These are phyloP conservation scores for Plasmopara halstedii DNA, from an alignment of 352 stramenopile species.

Conservation along the genomic window DNA sequence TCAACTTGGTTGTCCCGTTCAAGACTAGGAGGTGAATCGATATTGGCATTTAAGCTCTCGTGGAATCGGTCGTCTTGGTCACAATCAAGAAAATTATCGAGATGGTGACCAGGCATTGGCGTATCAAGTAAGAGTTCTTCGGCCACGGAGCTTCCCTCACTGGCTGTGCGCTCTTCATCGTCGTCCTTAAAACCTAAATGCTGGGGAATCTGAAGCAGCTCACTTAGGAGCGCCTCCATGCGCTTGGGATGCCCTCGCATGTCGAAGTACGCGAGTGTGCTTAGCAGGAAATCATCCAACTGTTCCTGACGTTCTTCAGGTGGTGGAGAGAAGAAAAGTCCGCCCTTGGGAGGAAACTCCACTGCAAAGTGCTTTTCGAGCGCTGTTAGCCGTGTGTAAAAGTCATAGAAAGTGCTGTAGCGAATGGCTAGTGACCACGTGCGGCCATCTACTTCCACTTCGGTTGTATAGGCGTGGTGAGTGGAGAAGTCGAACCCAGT, in stretches of 20 bases:
- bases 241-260: constrained; percentile 28
- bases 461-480: constrained; percentile 38
- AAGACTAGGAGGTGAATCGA: background rate
- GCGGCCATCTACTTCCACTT: constrained; percentile 33
- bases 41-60: constrained; percentile 1
- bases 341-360: constrained; percentile 54
- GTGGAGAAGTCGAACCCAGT: constrained; percentile 36
- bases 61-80: constrained; percentile 7
- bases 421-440: constrained; percentile 45
- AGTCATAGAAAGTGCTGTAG: constrained; percentile 57
- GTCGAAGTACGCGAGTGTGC: constrained; percentile 44
- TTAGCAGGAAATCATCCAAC: too few species aligned
- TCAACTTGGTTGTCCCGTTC: constrained; percentile 4
- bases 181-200: constrained; percentile 25
- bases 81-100: constrained; percentile 4
- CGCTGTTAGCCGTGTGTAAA: constrained; percentile 42
- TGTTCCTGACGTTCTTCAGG: constrained; percentile 46
- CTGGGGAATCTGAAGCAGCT: constrained; percentile 47
- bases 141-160: constrained; percentile 23
- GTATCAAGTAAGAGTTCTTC: constrained; percentile 23
- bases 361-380: constrained; percentile 47
- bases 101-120: constrained; percentile 11
- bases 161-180: constrained; percentile 25
- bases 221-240: constrained; percentile 37
- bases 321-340: too few species aligned